These are phyloP conservation scores for Davidsoniella eucalypti DNA, from an alignment of 2,329 filamentous ascomycete species.

Conservation along the genomic window DNA sequence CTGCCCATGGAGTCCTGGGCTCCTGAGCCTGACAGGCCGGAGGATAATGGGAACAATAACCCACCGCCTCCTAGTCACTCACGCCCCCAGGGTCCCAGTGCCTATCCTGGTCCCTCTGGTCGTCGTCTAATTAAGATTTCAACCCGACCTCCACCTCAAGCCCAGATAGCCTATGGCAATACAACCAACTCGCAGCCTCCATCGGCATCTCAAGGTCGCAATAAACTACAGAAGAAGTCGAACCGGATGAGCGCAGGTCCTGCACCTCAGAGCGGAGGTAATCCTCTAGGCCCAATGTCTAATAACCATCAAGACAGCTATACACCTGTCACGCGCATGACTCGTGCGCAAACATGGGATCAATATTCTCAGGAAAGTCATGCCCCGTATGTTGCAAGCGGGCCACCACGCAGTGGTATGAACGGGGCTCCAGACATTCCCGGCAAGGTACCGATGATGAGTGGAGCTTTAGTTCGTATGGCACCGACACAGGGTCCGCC, in stretches of 20 bases:
- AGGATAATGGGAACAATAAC: conserved; percentile 16
- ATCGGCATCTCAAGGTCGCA: conserved; percentile 26
- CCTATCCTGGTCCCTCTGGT: conserved; percentile 7
- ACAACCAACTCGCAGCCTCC: conserved; percentile 18
- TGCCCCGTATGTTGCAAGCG: conserved; percentile 13
- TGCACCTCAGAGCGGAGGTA: conserved; percentile 22
- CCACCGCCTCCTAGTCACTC: conserved; percentile 25
- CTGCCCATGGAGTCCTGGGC: conserved; percentile 64
- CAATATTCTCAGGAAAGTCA: conserved; percentile 17
- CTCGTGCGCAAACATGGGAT: conserved; percentile 35
- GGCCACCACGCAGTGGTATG: conserved; percentile 28
- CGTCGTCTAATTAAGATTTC: conserved; percentile 35
- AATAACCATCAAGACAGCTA: conserved; percentile 22
- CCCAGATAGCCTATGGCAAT: conserved; percentile 17
- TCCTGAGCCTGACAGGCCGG: conserved; percentile 47
- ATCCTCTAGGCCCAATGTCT: conserved; percentile 31
- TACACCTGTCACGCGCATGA: conserved; percentile 24
- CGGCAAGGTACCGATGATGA: conserved; percentile 30
- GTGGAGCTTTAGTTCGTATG: conserved; percentile 20
- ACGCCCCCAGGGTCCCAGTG: conserved; percentile 34
- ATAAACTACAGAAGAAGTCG: conserved; percentile 48
- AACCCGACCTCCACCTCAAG: conserved; percentile 27
- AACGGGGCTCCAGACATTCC: background rate
- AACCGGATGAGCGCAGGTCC: conserved; percentile 29
- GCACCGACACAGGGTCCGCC: conserved; percentile 15